Base-by-base conservation (phyloP, 495 filamentous ascomycete species). In the Parathielavia hyrcaniae region DNA sequence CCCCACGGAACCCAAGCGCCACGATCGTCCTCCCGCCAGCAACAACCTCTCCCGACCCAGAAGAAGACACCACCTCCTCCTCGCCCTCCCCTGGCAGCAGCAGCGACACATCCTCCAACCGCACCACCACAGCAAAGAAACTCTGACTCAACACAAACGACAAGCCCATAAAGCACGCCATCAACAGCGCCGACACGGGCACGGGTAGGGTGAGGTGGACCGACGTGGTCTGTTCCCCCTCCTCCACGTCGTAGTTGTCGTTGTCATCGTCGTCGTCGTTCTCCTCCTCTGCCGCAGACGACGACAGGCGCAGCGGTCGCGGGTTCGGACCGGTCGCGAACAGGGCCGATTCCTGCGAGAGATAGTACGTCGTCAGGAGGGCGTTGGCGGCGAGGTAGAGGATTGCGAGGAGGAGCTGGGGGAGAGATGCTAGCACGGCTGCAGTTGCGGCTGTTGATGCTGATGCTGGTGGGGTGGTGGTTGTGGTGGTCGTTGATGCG, bases 331-430 rank as follows among this genome's bases (percentile, higher is more conserved):
- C 50, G 20, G 67, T 45, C 0, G 71, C 75, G 59, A 74, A 76
- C 32, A 65, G 69, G 4, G 70, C 69, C 14, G 71, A 70, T 55
- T 78, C 76, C 67, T 75, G 72, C 14, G 73, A 75, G 43, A 76
- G 63, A 58, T 61, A 72, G 60, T 69, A 77, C 0, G 69, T 63
- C 8, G 73, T 71, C 20, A 76, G 50, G 39, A 75, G 64, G 17
- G 65, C 59, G 70, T 78, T 77, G 45, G 58, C 54, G 2, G 66
- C 59, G 23, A 77, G 59, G 63, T 78, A 78, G 13, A 78, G 69
- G 14, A 55, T 35, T 5, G 65, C 67, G 16, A 79, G 65, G 22
- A 76, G 66, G 0, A 77, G 57, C 17, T 79, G 76, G 0, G 75
- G 74, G 10, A 75, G 59, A 9, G 65, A 61, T 8, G 64, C 59